A percentile compares a stretch with the other conserved stretches of the same genome.
Evolutionary conservation across 352 stramenopile genomes (phyloP).

Genomic region (Phytophthora sp.): DNA sequence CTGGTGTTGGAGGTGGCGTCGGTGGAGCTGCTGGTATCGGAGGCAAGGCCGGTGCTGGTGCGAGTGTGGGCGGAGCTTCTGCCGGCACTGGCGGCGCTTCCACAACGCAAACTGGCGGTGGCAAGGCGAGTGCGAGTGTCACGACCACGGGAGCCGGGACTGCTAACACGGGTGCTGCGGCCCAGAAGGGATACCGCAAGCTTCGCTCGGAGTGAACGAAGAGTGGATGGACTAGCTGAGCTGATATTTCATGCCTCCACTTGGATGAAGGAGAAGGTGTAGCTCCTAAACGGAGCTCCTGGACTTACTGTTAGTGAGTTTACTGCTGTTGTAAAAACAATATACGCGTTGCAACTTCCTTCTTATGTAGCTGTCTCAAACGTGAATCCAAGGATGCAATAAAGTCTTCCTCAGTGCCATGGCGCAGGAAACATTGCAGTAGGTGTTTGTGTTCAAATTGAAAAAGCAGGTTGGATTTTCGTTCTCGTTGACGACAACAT

Average conservation of each 20-base stretch:
- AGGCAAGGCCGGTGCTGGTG: not conserved
- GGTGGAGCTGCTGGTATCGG: not conserved
- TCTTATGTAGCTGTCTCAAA: too few relatives aligned
- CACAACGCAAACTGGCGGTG: not conserved
- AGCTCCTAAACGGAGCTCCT: too few relatives aligned
- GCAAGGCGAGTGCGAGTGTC: not conserved
- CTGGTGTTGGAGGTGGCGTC: not conserved
- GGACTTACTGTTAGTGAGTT: too few relatives aligned
- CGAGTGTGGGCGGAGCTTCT: not conserved
- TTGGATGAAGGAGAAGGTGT: not conserved
- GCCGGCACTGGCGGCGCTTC: not conserved
- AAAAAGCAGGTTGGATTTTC: too few relatives aligned
- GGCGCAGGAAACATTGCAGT: too few relatives aligned
- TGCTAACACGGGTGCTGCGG: not conserved
- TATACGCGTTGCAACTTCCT: too few relatives aligned
- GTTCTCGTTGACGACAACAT: too few relatives aligned
- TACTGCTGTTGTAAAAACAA: too few relatives aligned
- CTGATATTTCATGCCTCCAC: not conserved
- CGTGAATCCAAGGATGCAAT: too few relatives aligned
- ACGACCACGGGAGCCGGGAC: not conserved
- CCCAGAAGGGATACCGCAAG: constrained; percentile 16
- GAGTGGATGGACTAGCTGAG: too few relatives aligned
- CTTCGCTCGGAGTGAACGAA: constrained; percentile 11
- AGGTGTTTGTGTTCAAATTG: too few relatives aligned
- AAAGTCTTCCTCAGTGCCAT: too few relatives aligned